Evolutionary conservation across 2,329 filamentous ascomycete species (phyloP).

Genomic region (Ophiostoma piceae): DNA sequence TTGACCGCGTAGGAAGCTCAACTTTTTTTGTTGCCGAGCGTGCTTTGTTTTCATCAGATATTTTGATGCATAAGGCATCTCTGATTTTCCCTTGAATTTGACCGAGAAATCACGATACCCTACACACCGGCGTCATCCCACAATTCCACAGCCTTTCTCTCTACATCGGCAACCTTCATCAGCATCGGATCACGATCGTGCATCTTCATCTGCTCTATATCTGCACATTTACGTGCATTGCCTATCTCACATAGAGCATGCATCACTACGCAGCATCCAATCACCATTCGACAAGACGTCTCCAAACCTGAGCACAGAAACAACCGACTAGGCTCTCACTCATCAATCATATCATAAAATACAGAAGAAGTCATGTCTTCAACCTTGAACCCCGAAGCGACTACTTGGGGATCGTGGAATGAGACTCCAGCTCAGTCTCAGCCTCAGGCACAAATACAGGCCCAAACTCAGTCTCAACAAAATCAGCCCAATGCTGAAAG

Average conservation of each 20-base stretch:
- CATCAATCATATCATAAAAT: neutral
- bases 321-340: slow-evolving; percentile 9
- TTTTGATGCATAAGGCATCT: too few relatives aligned
- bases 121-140: neutral
- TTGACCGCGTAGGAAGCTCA: too few relatives aligned
- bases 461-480: neutral
- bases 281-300: slow-evolving; percentile 1
- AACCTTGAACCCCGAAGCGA: slow-evolving; percentile 19
- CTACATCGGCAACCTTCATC: neutral
- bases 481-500: neutral
- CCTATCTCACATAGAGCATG: neutral
- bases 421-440: neutral
- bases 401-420: slow-evolving; percentile 8
- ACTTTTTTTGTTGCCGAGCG: neutral
- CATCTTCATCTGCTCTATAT: neutral
- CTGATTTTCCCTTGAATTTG: neutral
- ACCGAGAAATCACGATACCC: neutral
- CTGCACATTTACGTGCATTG: neutral
- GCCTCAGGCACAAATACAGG: neutral
- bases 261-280: neutral
- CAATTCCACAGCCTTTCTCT: neutral
- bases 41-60: neutral
- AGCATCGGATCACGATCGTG: neutral
- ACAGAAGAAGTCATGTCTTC: slow-evolving; percentile 6
- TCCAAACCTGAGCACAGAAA: slow-evolving; percentile 35